Evolutionary conservation across 78 protist species (phyloP).

Genomic region (Cyanophora paradoxa): DNA sequence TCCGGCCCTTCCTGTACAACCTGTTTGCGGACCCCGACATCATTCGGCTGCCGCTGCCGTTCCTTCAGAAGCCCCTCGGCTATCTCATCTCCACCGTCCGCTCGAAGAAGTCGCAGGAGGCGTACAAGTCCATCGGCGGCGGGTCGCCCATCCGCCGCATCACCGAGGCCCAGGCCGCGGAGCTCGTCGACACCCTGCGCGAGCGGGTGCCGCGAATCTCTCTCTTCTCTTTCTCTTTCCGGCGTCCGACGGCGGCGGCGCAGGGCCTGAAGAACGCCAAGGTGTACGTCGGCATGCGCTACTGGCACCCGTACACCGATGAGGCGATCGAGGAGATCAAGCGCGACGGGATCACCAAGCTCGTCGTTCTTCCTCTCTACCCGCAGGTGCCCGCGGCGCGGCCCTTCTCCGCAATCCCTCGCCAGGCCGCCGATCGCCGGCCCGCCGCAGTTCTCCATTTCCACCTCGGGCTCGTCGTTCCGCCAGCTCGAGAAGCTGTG

Average conservation of each 20-base stretch:
- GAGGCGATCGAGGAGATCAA: slow-evolving; percentile 23
- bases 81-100: background rate
- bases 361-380: slow-evolving; percentile 2
- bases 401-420: too few relatives aligned
- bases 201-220: background rate
- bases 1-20: slow-evolving; percentile 12
- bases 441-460: slow-evolving; percentile 28
- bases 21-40: slow-evolving; percentile 25
- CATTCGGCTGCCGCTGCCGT: slow-evolving; percentile 8
- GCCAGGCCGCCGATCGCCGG: too few relatives aligned
- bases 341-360: slow-evolving; percentile 18
- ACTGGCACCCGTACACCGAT: slow-evolving; percentile 39
- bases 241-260: too few relatives aligned
- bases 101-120: background rate
- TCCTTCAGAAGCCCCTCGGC: slow-evolving; percentile 1
- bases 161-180: slow-evolving; percentile 6
- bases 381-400: too few relatives aligned
- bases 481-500: slow-evolving; percentile 1
- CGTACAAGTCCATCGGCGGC: slow-evolving; percentile 30
- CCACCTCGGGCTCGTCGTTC: slow-evolving; percentile 26
- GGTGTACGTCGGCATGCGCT: slow-evolving; percentile 40
- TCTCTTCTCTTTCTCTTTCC: too few relatives aligned
- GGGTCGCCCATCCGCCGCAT: slow-evolving; percentile 13
- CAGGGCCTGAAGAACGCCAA: slow-evolving; percentile 13
- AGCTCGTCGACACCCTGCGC: background rate